A percentile compares a stretch with the other conserved stretches of the same genome.
Evolutionary conservation across 805 yeast genomes (phyloP).

Genomic region (Metschnikowia vanudenii): DNA sequence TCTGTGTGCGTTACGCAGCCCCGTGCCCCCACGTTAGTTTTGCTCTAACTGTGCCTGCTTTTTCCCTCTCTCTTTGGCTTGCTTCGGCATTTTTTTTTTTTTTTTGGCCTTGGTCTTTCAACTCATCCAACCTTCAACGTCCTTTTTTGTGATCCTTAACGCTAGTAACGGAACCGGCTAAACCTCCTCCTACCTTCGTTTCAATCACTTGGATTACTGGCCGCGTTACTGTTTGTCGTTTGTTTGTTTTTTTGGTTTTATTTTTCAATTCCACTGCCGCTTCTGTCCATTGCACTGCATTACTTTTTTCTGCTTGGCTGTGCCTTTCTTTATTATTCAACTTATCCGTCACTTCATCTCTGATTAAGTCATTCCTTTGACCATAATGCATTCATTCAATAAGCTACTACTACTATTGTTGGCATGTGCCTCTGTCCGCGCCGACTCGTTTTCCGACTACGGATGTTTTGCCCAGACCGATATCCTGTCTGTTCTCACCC

Average conservation of each 20-base stretch:
- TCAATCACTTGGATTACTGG: too few species aligned
- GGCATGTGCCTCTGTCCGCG: constrained; percentile 7
- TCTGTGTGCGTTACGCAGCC: constrained; percentile 12
- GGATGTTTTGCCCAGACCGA: constrained; percentile 20
- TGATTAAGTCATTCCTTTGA: background rate
- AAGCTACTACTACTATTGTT: constrained; percentile 14
- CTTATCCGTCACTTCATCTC: background rate
- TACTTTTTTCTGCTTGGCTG: too few species aligned
- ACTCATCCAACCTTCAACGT: background rate
- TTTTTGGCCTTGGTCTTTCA: background rate
- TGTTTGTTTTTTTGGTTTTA: too few species aligned
- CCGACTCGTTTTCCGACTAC: constrained; percentile 12
- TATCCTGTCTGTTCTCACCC: constrained; percentile 26
- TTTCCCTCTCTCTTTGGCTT: background rate
- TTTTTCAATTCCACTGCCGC: too few species aligned
- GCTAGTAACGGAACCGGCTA: too few species aligned
- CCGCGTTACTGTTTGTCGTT: too few species aligned
- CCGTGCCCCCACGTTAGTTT: constrained; percentile 2
- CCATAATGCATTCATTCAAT: background rate
- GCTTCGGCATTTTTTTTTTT: background rate
- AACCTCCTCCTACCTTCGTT: too few species aligned
- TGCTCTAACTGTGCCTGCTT: background rate
- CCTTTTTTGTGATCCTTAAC: too few species aligned
- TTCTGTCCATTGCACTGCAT: too few species aligned
- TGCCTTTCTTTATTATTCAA: background rate